A percentile compares a stretch with the other conserved stretches of the same genome.
These are phyloP conservation scores for Carallia brachiata DNA, from an alignment of 345 rosid species.

Conservation along the genomic window DNA sequence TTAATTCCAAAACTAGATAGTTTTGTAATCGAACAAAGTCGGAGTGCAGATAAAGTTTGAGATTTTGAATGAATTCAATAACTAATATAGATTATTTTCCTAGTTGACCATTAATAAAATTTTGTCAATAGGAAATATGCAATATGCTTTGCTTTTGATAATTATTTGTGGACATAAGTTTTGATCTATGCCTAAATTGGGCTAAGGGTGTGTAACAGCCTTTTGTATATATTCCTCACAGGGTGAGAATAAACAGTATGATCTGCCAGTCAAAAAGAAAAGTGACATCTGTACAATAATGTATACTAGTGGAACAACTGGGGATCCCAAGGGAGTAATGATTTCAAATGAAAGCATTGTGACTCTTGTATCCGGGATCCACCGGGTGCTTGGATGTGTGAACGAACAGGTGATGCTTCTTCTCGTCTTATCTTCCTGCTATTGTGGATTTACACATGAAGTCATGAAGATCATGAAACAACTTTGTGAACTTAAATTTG, in stretches of 20 bases:
- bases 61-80: no score
- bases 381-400: conserved; percentile 50
- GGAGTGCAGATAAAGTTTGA: background rate
- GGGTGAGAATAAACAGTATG: conserved; percentile 69
- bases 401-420: conserved; percentile 56
- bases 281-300: conserved; percentile 86
- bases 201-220: background rate
- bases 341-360: conserved; percentile 88
- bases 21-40: background rate
- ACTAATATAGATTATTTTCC: no score
- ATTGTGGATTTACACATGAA: background rate
- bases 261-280: conserved; percentile 76
- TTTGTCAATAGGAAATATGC: no score
- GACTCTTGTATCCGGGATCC: conserved; percentile 72
- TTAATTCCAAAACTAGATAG: background rate
- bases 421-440: background rate
- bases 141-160: conserved; percentile 39
- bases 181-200: background rate
- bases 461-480: background rate
- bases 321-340: conserved; percentile 98
- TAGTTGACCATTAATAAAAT: no score
- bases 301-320: conserved; percentile 99
- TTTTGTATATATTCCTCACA: conserved; percentile 27
- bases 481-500: background rate
- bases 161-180: background rate